Evolutionary conservation across 2,329 filamentous ascomycete species (phyloP).

Genomic region (Fusarium sp.): DNA sequence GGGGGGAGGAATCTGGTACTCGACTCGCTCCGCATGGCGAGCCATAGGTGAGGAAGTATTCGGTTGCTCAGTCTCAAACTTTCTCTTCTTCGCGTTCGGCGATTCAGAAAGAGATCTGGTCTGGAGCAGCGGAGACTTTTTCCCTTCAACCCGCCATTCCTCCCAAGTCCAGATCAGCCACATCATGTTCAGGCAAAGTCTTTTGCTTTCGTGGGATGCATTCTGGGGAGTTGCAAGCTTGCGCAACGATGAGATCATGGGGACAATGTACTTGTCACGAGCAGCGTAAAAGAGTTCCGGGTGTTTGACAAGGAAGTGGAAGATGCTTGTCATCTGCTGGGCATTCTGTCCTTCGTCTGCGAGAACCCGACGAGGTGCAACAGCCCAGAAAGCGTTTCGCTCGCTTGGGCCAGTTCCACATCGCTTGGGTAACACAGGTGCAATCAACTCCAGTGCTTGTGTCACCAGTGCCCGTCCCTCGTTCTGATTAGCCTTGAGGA

Average conservation of each 20-base stretch:
- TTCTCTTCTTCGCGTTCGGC: slow-evolving; percentile 80
- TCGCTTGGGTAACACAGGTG: slow-evolving; percentile 91
- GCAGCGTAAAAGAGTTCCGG: slow-evolving; percentile 95
- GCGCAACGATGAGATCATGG: slow-evolving; percentile 88
- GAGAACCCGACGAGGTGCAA: slow-evolving; percentile 89
- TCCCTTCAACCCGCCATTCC: slow-evolving; percentile 79
- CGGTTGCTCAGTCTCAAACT: slow-evolving; percentile 73
- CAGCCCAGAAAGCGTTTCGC: slow-evolving; percentile 86
- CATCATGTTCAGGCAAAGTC: slow-evolving; percentile 90
- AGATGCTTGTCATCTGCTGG: slow-evolving; percentile 96
- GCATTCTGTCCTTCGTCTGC: slow-evolving; percentile 95
- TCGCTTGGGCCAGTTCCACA: slow-evolving; percentile 77
- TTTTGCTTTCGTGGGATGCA: slow-evolving; percentile 91
- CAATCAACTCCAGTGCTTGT: slow-evolving; percentile 92
- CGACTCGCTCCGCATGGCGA: slow-evolving; percentile 64
- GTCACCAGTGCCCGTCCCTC: slow-evolving; percentile 93
- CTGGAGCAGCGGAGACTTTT: slow-evolving; percentile 47
- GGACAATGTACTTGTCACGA: slow-evolving; percentile 87
- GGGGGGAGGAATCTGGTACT: slow-evolving; percentile 75
- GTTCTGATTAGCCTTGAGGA: slow-evolving; percentile 93
- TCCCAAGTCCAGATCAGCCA: slow-evolving; percentile 95
- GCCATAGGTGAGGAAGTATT: slow-evolving; percentile 67
- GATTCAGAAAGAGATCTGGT: slow-evolving; percentile 69
- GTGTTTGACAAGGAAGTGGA: slow-evolving; percentile 94
- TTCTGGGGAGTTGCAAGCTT: slow-evolving; percentile 89